Conservation (phyloP, 768 basidiomycete genomes). For the Tricholoma hemisulphureum region DNA sequence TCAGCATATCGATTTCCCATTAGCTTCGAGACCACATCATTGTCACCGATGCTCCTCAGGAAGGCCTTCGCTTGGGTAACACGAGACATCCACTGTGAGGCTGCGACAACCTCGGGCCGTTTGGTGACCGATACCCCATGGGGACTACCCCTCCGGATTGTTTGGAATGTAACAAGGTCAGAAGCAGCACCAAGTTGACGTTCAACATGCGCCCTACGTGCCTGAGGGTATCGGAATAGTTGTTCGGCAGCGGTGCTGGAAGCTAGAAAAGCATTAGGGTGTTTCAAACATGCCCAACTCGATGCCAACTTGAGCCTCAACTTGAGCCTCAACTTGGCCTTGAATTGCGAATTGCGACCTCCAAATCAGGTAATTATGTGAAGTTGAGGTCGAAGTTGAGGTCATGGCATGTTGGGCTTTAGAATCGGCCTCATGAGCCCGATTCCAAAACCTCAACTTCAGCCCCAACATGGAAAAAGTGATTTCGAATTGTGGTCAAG, state of each 20-base stretch:
- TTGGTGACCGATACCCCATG: conserved; percentile 30
- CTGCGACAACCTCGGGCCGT: conserved; percentile 18
- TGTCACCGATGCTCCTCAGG: conserved; percentile 26
- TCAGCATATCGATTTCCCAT: conserved; percentile 33
- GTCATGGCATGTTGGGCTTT: too few relatives aligned
- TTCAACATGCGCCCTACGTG: conserved; percentile 25
- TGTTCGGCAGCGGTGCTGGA: conserved; percentile 10
- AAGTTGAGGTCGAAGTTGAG: too few relatives aligned
- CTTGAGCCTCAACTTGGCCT: too few relatives aligned
- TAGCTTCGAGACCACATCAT: conserved; percentile 24
- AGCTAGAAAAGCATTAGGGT: conserved; percentile 25
- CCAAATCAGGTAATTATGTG: too few relatives aligned
- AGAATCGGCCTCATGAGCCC: too few relatives aligned
- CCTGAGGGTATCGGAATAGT: conserved; percentile 19
- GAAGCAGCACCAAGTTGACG: conserved; percentile 12
- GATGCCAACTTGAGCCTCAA: too few relatives aligned
- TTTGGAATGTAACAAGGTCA: conserved; percentile 25
- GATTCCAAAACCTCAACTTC: too few relatives aligned
- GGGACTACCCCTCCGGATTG: conserved; percentile 24
- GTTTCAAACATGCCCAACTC: too few relatives aligned
- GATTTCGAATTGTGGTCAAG: too few relatives aligned
- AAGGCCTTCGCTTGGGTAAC: conserved; percentile 25
- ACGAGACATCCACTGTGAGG: conserved; percentile 21
- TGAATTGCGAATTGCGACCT: too few relatives aligned
- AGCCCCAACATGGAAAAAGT: too few relatives aligned